phyloP scores from a whole-genome alignment of 2,329 filamentous ascomycete species.

The Nothophaeocryptopus gaeumannii region DNA sequence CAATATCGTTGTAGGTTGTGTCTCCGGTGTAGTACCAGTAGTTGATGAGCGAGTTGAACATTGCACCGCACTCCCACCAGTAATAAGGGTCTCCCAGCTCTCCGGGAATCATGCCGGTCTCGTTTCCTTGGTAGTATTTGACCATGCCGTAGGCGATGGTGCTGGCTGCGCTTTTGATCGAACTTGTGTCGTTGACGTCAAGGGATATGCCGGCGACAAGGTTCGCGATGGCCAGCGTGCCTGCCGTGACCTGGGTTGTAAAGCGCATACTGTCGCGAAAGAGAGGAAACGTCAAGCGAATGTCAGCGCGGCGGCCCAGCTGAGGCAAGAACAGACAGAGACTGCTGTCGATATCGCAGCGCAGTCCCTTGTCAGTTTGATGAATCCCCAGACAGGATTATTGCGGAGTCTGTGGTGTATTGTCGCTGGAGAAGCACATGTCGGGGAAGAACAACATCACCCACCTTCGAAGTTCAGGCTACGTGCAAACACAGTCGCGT shows the following conservation, averaged over 20 bases:
- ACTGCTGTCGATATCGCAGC: background rate
- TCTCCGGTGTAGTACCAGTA: constrained; percentile 69
- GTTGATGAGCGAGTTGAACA: constrained; percentile 67
- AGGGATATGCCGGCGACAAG: constrained; percentile 13
- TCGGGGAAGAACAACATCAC: background rate
- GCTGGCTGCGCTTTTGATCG: constrained; percentile 43
- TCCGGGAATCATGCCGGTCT: constrained; percentile 50
- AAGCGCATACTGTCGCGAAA: constrained; percentile 10
- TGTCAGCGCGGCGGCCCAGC: background rate
- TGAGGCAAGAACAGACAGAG: background rate
- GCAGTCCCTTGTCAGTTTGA: background rate
- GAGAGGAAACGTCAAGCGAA: background rate
- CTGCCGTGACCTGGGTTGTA: constrained; percentile 6
- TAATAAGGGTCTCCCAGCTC: constrained; percentile 64
- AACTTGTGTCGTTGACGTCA: constrained; percentile 34
- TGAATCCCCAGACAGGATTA: background rate
- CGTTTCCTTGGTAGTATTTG: constrained; percentile 52
- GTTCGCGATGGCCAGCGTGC: constrained; percentile 14
- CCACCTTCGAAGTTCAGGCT: background rate
- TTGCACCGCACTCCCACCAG: constrained; percentile 64
- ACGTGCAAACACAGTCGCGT: constrained; percentile 3
- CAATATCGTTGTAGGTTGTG: constrained; percentile 58
- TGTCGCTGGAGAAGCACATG: constrained; percentile 3
- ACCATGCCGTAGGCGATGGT: constrained; percentile 49
- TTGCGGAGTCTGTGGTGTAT: background rate